phyloP scores from a whole-genome alignment of 768 basidiomycete genomes.

The Leccinum incarnatum region DNA sequence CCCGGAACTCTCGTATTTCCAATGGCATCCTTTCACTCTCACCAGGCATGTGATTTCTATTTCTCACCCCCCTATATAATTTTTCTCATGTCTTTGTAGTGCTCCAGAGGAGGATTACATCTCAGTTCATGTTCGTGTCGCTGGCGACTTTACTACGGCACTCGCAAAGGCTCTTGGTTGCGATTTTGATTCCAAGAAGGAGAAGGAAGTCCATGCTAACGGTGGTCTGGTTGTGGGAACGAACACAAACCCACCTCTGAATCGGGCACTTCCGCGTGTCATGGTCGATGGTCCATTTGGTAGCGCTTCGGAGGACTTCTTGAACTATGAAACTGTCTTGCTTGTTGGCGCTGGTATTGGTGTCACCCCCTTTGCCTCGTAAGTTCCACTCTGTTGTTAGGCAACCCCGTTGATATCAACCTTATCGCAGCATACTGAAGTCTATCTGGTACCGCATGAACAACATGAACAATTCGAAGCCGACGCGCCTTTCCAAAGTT shows the following conservation, averaged over 20 bases:
- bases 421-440: constrained; percentile 65
- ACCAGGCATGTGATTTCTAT: constrained; percentile 50
- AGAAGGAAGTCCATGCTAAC: constrained; percentile 39
- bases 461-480: constrained; percentile 68
- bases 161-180: constrained; percentile 83
- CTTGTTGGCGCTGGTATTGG: constrained; percentile 95
- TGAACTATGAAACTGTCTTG: constrained; percentile 85
- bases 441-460: constrained; percentile 98
- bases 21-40: constrained; percentile 97
- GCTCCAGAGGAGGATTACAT: constrained; percentile 96
- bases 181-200: constrained; percentile 61
- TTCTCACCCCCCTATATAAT: not conserved
- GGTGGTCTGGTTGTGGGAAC: constrained; percentile 65
- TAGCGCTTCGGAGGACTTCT: constrained; percentile 85
- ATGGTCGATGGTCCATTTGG: constrained; percentile 98
- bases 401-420: constrained; percentile 3
- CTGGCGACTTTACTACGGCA: constrained; percentile 88
- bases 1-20: constrained; percentile 91
- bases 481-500: constrained; percentile 84
- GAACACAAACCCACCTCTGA: constrained; percentile 55
- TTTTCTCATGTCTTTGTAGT: constrained; percentile 35
- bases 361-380: constrained; percentile 95
- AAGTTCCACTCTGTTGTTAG: constrained; percentile 31
- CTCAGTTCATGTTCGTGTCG: constrained; percentile 88
- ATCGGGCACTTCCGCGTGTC: constrained; percentile 78